Base-by-base conservation (phyloP, 108 stramenopile species). In the Fragilariopsis cylindrus region DNA sequence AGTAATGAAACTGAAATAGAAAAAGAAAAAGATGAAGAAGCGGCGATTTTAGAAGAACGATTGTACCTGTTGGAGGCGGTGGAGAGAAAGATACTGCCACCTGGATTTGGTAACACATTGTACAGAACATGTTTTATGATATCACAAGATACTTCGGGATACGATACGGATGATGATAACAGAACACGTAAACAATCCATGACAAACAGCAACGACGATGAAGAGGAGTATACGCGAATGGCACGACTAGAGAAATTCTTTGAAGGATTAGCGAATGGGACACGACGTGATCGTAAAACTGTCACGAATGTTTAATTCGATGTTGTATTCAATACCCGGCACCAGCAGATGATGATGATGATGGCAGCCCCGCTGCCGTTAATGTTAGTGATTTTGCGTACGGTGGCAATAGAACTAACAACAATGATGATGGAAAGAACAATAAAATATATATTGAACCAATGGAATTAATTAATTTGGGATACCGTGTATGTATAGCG, bases 181-280 rank as follows among this genome's bases (percentile, higher is more conserved):
- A 50, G 30, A 1, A 30, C 30, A 30, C 30, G 0, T 30, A 30
- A 30, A 30, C 30, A 30, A 30, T 1, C 30, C 2, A 30, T 30
- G 30, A 30, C 30, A 30, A 47, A 53, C 43, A 21, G 48, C 65
- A 64, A 57, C n/a, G 60, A 7, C 15, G n/a, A 41, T 3, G 77
- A 62, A 19, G 78, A 82, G 52, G 76, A 76, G 39, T 76, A 77
- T 44, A 80, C 72, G 3, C 73, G 71, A 5, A 60, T 67, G 73
- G 80, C 69, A n/a, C 60, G 65, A 44, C 53, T 88, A 16, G n/a
- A 83, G 73, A 45, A 52, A 40, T 85, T 85, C 55, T 85, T 85
- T 71, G 79, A 77, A 43, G 87, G 87, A 11, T 48, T 81, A 46
- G 46, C 84, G 6, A 71, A 78, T 41, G 65, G 70, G 47, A 71